These are phyloP conservation scores for Penicillium coffeae DNA, from an alignment of 495 filamentous ascomycete genomes.

Conservation along the genomic window DNA sequence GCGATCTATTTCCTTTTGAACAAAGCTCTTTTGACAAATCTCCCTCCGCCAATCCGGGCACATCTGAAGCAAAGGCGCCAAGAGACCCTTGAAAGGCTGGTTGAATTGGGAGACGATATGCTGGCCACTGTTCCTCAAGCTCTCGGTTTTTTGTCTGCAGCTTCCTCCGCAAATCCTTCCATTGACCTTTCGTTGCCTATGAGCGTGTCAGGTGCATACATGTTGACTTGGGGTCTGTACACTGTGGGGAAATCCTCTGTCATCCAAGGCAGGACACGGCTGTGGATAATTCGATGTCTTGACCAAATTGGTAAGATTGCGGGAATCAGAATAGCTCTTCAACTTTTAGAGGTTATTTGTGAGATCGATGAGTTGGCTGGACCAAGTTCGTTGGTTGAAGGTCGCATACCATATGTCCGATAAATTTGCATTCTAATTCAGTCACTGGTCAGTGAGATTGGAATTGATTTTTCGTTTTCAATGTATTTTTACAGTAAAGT, in stretches of 20 bases:
- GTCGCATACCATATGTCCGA: neutral
- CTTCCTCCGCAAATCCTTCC: neutral
- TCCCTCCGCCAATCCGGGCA: neutral
- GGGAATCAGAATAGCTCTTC: conserved; percentile 19
- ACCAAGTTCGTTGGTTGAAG: neutral
- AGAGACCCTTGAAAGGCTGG: conserved; percentile 27
- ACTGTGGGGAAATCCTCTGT: conserved; percentile 25
- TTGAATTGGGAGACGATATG: conserved; percentile 36
- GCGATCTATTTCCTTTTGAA: conserved; percentile 17
- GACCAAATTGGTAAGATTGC: conserved; percentile 19
- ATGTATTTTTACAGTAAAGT: no score
- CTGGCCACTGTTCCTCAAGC: conserved; percentile 44
- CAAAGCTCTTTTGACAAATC: conserved; percentile 11
- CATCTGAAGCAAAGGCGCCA: conserved; percentile 17
- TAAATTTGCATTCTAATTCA: no score
- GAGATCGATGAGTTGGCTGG: neutral
- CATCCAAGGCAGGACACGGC: conserved; percentile 17
- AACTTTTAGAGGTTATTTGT: conserved; percentile 7
- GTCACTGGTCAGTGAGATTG: no score
- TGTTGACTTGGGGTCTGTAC: conserved; percentile 35
- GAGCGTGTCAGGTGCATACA: conserved; percentile 27
- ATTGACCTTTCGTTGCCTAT: conserved; percentile 4
- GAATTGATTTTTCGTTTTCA: no score
- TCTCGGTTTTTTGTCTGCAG: conserved; percentile 16
- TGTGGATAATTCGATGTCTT: conserved; percentile 28